These are phyloP conservation scores for Hygrophila difformis DNA, from an alignment of 257 asterid species.

Conservation along the genomic window DNA sequence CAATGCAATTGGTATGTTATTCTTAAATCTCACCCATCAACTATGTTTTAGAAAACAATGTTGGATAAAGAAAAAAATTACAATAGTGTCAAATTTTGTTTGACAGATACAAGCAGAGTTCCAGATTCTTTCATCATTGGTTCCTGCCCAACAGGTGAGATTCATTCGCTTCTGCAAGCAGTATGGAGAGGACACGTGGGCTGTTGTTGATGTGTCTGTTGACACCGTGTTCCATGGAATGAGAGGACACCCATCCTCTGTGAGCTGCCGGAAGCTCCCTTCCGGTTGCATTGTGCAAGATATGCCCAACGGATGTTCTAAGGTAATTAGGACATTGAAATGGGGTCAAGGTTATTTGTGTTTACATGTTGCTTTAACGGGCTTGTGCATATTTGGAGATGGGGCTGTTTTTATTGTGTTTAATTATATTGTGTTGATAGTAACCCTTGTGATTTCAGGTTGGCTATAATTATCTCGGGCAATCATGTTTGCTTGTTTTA, in stretches of 20 bases:
- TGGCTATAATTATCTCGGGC: too few relatives aligned
- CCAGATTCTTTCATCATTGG: slow-evolving; percentile 66
- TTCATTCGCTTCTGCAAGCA: slow-evolving; percentile 85
- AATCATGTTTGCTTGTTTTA: too few relatives aligned
- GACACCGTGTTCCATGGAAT: slow-evolving; percentile 36
- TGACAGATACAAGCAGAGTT: slow-evolving; percentile 75
- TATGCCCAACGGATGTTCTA: slow-evolving; percentile 57
- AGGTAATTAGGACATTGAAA: slow-evolving; percentile 30
- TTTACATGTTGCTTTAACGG: background rate
- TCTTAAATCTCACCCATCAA: background rate
- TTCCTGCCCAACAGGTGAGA: slow-evolving; percentile 46
- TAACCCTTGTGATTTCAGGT: slow-evolving; percentile 4
- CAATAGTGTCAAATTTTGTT: slow-evolving; percentile 2
- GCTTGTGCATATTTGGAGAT: background rate
- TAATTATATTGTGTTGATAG: background rate
- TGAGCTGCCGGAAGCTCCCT: slow-evolving; percentile 72
- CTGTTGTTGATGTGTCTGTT: slow-evolving; percentile 75
- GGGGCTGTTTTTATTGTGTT: background rate
- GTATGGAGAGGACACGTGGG: slow-evolving; percentile 65
- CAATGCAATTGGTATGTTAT: slow-evolving; percentile 47
- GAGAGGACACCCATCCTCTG: slow-evolving; percentile 4
- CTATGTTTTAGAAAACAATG: too few relatives aligned
- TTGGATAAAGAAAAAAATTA: too few relatives aligned
- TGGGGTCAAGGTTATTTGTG: background rate
- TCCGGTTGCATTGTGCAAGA: slow-evolving; percentile 78